These are phyloP conservation scores for Pseudogymnoascus sp. DNA, from an alignment of 2,329 filamentous ascomycete genomes.

Conservation along the genomic window DNA sequence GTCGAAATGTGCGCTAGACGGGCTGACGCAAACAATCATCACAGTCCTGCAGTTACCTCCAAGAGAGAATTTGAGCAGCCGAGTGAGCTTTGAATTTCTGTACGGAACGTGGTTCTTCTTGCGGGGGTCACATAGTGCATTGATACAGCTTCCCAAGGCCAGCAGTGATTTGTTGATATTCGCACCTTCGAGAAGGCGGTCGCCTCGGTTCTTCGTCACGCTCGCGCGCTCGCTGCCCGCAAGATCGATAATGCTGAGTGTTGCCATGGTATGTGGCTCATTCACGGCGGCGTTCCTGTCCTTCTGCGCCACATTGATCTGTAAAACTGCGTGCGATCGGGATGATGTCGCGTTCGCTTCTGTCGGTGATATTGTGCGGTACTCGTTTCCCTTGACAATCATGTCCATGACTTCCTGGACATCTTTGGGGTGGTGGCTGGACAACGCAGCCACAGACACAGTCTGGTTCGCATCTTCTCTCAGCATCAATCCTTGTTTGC, in stretches of 20 bases:
- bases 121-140: slow-evolving; percentile 86
- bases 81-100: slow-evolving; percentile 93
- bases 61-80: slow-evolving; percentile 90
- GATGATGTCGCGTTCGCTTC: slow-evolving; percentile 97
- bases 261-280: slow-evolving; percentile 96
- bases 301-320: slow-evolving; percentile 93
- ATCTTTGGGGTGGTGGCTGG: slow-evolving; percentile 81
- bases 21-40: slow-evolving; percentile 98
- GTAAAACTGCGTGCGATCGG: slow-evolving; percentile 89
- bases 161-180: slow-evolving; percentile 99
- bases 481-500: slow-evolving; percentile 69
- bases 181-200: slow-evolving; percentile 82
- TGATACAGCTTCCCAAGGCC: slow-evolving; percentile 93
- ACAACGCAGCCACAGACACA: slow-evolving; percentile 83
- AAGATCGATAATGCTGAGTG: slow-evolving; percentile 93
- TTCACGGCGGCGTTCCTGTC: slow-evolving; percentile 87
- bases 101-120: slow-evolving; percentile 94
- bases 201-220: slow-evolving; percentile 91
- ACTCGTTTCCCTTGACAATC: slow-evolving; percentile 91
- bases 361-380: slow-evolving; percentile 90
- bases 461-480: slow-evolving; percentile 90
- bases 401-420: slow-evolving; percentile 99
- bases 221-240: slow-evolving; percentile 93
- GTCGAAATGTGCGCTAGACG: slow-evolving; percentile 92
- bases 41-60: slow-evolving; percentile 98